Evolutionary conservation across 257 asterid genomes (phyloP).

Genomic region (Solanum verrucosum): DNA sequence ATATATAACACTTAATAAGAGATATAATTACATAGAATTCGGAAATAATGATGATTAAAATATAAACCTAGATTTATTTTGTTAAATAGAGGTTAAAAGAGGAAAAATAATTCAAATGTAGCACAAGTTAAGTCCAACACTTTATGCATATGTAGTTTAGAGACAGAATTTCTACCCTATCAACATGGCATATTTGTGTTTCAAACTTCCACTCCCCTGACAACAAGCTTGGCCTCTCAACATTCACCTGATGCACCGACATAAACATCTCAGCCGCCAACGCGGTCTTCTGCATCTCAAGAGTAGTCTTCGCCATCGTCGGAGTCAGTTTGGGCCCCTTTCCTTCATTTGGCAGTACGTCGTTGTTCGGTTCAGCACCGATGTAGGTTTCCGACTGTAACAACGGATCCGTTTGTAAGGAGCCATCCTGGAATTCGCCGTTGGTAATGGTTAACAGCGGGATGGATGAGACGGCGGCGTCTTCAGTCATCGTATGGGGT

Average conservation of each 20-base stretch:
- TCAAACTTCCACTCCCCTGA: slow-evolving; percentile 22
- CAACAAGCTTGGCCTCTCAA: slow-evolving; percentile 22
- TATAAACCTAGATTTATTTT: neutral
- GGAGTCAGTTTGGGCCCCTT: neutral
- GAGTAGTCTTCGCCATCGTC: neutral
- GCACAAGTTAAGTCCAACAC: too few relatives aligned
- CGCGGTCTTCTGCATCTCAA: neutral
- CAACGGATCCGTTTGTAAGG: slow-evolving; percentile 6
- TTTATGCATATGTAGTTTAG: too few relatives aligned
- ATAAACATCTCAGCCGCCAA: neutral
- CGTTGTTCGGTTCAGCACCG: neutral
- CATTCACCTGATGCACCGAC: neutral
- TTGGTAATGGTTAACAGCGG: neutral
- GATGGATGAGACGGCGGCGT: neutral
- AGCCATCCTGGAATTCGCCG: neutral
- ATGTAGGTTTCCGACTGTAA: slow-evolving; percentile 16
- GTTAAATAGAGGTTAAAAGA: neutral
- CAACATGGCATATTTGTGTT: neutral
- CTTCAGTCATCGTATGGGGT: neutral
- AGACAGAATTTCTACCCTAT: too few relatives aligned
- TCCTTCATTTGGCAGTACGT: neutral
- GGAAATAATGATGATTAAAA: neutral
- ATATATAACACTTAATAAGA: neutral
- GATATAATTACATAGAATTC: neutral
- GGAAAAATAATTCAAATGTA: too few relatives aligned